Percentiles rank a stretch among this genome's conserved stretches.
Evolutionary conservation across 306 rosid species (phyloP).

Genomic region (Cucurbita ficifolia): DNA sequence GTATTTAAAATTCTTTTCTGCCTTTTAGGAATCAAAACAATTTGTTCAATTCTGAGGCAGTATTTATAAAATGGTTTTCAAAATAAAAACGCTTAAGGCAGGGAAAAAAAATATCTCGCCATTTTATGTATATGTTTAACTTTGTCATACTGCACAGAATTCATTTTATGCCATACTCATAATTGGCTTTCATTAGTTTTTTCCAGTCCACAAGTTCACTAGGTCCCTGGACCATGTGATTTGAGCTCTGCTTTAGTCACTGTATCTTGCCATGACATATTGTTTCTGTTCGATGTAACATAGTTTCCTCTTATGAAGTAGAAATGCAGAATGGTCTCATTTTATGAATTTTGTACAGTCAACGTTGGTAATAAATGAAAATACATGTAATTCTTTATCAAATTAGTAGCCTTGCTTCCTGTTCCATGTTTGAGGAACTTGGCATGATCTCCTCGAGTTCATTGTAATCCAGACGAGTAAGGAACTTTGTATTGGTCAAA

Average conservation of each 20-base stretch:
- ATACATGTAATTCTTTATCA: not conserved
- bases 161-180: not conserved
- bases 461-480: not conserved
- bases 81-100: not conserved
- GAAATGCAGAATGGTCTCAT: not conserved
- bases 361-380: not conserved
- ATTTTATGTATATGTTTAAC: not conserved
- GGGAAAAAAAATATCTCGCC: not conserved
- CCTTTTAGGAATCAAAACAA: not conserved
- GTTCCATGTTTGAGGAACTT: not conserved
- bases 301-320: not conserved
- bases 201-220: not conserved
- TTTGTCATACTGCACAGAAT: not conserved
- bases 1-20: not conserved
- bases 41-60: not conserved
- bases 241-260: not conserved
- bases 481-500: not conserved
- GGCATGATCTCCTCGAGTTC: not conserved
- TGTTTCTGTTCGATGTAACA: not conserved
- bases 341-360: not conserved
- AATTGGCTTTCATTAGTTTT: not conserved
- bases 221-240: not conserved
- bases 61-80: not conserved
- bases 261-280: not conserved
- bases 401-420: not conserved